Evolutionary conservation across 2,329 filamentous ascomycete genomes (phyloP), one percentile per base, ranked within the genome.

Genomic region (Furcasterigmium furcatum): DNA sequence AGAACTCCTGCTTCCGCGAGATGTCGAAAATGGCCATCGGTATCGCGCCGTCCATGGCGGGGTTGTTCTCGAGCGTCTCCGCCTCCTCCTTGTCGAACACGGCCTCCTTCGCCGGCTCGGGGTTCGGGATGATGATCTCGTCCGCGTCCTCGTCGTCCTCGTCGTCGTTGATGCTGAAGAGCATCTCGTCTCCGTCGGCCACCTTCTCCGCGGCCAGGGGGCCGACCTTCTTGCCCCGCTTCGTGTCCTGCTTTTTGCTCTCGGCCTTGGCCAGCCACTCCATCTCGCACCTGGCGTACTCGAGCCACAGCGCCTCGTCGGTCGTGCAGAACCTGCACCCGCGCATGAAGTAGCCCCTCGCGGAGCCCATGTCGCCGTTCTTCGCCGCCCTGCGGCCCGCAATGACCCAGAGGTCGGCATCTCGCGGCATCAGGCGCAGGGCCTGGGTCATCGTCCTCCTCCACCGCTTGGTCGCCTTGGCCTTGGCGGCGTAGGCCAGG

Each of bases 281-380:
- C 82, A 96, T 90, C 73, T 99, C 94, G 59, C 92, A 77, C 60
- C 88, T 85, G 9, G 88, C 87, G 62, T 96, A 97, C 67, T 96
- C 89, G 27, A 95, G 62, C 91, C 92, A 99, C 43, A 99, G 65
- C 16, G 74, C 73, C 52, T 76, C 81, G 39, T 87, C 85, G 41
- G 73, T 80, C 43, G 85, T 89, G 70, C 91, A 96, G 66, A 99
- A 97, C 35, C 94, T 77, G 59, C 95, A 79, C 0, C 91, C 94
- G 50, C 92, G 78, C 74, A 83, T 95, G 80, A 91, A 99, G 77
- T 76, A 94, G 40, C 82, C 86, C 50, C 94, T 73, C 3, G 92
- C 91, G 38, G 85, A 84, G 20, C 84, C 85, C 82, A 97, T 95
- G 66, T 97, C 92, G 3, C 87, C 89, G 58, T 91, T 82, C 16